Base-by-base conservation (phyloP, 352 stramenopile species). In the Phytophthora quininea region DNA sequence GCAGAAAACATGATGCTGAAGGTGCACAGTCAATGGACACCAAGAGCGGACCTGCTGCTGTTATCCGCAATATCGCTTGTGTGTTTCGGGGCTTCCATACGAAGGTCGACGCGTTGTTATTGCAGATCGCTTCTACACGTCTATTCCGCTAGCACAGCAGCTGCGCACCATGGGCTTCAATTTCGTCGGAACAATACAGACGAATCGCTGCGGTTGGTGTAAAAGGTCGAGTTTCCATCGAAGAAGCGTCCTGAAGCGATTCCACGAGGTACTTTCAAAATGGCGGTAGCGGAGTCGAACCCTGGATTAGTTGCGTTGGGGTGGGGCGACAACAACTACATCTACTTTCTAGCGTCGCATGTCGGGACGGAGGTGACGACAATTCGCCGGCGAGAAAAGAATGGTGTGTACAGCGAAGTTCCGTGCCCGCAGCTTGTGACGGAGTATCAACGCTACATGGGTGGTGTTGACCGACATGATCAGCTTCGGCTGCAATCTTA, bases 401-500 rank as follows among this genome's bases (percentile, higher is more conserved):
- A 29, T 7, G 3, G 10, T 3, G 2, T 24, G 2, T 5, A 24
- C 14, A 43, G 4, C 7, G 5, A 38, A 3, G 46, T 57, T 4
- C 33, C 35, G 3, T 64, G 47, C 29, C 57, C 47, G 11, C 9
- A 24, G 4, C 8, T 56, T 0, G 47, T 56, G 2, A 35, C 30
- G 11, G 43, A 43, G 2, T 60, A 60, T 15, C 50, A 55, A 0
- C 3, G 49, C 14, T 47, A 62, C 27, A 71, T 71, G 63, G 63
- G 63, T 11, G 19, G 51, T 1, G 35, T 58, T 9, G 51, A 58
- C 24, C 35, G 35, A 3, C 51, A 58, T 9, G 67, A 65, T 27
- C 67, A 71, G 29, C 35, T 75, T 24, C 67, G 60, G 11, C 56
- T 73, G 14, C 58, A 70, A 6, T 31, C 58, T 0, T 71, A 77